Conservation (phyloP, 1,284 basidiomycete species). For the Rhodotorula sp. region DNA sequence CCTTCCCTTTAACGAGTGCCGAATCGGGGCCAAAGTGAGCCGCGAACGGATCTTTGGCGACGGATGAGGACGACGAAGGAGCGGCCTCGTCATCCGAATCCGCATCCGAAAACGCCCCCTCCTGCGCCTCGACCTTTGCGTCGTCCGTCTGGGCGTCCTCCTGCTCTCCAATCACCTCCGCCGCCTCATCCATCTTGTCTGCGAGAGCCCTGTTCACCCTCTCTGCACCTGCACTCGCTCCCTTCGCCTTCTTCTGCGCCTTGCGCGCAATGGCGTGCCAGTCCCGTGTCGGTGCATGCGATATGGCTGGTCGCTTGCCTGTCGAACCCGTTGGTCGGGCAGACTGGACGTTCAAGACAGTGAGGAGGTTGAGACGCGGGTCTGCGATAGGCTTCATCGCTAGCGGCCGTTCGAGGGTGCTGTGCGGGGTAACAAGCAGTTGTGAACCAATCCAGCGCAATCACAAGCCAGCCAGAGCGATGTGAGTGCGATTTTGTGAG, state of each 20-base stretch:
- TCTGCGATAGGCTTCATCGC: slow-evolving; percentile 13
- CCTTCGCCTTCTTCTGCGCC: slow-evolving; percentile 39
- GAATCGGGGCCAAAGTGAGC: slow-evolving; percentile 9
- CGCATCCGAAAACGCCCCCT: not conserved
- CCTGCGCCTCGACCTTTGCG: not conserved
- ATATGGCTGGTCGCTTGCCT: slow-evolving; percentile 46
- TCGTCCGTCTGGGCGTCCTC: not conserved
- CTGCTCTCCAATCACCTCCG: not conserved
- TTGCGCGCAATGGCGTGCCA: slow-evolving; percentile 33
- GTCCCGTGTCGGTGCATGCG: slow-evolving; percentile 19
- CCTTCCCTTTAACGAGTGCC: slow-evolving; percentile 1
- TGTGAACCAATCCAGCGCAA: not conserved
- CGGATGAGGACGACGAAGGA: too few relatives aligned
- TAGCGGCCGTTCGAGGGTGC: not conserved
- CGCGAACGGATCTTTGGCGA: slow-evolving; percentile 1
- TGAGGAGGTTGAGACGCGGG: slow-evolving; percentile 64
- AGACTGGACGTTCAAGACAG: slow-evolving; percentile 75
- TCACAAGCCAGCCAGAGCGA: not conserved
- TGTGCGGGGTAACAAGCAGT: not conserved
- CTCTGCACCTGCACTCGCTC: slow-evolving; percentile 33
- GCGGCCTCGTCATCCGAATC: too few relatives aligned
- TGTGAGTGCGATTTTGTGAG: not conserved
- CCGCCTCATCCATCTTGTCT: slow-evolving; percentile 1
- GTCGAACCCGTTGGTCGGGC: slow-evolving; percentile 58
- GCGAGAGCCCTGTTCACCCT: slow-evolving; percentile 5